Evolutionary conservation across 306 rosid species (phyloP), one percentile per base, ranked within the genome.

Genomic region (Gleditsia sinensis): DNA sequence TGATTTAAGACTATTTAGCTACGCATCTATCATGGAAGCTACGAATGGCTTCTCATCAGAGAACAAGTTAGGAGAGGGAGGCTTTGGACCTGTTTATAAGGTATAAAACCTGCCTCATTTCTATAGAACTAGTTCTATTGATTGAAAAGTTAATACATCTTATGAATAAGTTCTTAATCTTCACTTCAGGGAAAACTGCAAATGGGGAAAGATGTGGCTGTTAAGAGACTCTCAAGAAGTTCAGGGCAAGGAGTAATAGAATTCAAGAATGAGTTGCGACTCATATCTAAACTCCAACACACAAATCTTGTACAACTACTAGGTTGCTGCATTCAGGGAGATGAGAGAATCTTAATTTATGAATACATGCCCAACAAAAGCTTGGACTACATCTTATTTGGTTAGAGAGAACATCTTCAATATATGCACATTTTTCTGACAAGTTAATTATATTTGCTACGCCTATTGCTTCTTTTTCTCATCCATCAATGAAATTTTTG

Each of bases 21-120:
- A 77, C 13, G 27, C 30, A 67, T 67, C 49, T 45, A 25, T 76
- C 37, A 19, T 21, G 69, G 19, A 30, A 30, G 85, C 80, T 3
- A 82, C 82, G 5, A 48, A 69, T 2, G 74, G 37, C 0, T 82
- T 82, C 57, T 78, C 80, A 17, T 4, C 4, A 14, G 20, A 42
- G 19, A 72, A 45, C 56, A 53, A 53, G 58, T 27, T 72, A 27
- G 78, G 78, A 30, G 17, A 60, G 20, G 60, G 78, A 30, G 78
- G 78, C 1, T 73, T 73, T 73, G 78, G 70, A 73, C 36, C 60
- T 28, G 77, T 73, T 60, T 73, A 73, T 32, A 74, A 60, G 71
- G 63, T 74, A 60, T 14, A 43, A 7, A 39, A 58, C 27, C 27
- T 4, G 7, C 3, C 25, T 20, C 54, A 17, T 36, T 57, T 25